Evolutionary conservation across 1,139 yeast species (phyloP).

Genomic region (Yamadazyma jaroonii): DNA sequence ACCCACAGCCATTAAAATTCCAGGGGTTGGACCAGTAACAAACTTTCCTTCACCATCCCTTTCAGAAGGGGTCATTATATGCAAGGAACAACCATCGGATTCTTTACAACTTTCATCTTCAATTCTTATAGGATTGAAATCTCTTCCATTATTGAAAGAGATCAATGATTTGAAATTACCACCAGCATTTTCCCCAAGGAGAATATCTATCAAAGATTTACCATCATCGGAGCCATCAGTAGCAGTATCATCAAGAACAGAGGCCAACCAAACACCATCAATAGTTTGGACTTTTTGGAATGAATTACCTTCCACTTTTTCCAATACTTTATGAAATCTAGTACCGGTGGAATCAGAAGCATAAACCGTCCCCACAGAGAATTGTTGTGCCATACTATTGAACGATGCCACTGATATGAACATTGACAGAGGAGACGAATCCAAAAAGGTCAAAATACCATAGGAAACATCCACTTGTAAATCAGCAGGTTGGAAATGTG

Average conservation of each 20-base stretch:
- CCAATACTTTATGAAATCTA: conserved; percentile 46
- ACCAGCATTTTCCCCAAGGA: conserved; percentile 23
- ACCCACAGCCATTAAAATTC: conserved; percentile 64
- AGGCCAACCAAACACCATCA: conserved; percentile 72
- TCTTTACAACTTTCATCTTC: conserved; percentile 45
- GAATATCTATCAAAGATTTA: conserved; percentile 24
- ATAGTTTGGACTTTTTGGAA: conserved; percentile 55
- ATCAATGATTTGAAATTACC: conserved; percentile 28
- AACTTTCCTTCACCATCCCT: conserved; percentile 54
- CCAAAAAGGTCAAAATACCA: conserved; percentile 51
- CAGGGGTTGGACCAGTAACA: conserved; percentile 70
- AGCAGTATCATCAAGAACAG: conserved; percentile 23
- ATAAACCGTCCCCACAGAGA: conserved; percentile 41
- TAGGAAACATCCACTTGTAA: conserved; percentile 43
- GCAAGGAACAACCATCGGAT: conserved; percentile 53
- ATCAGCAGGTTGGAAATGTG: conserved; percentile 48
- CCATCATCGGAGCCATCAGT: conserved; percentile 16
- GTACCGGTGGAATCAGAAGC: conserved; percentile 66
- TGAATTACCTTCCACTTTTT: conserved; percentile 41
- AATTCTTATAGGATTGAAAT: conserved; percentile 55
- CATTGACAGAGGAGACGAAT: conserved; percentile 55
- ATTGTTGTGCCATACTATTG: conserved; percentile 14
- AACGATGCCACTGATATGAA: conserved; percentile 45
- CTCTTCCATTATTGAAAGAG: conserved; percentile 62
- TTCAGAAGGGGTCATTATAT: conserved; percentile 49